Percentiles rank a stretch among this genome's conserved stretches.
These are phyloP conservation scores for Peronospora farinosa DNA, from an alignment of 352 stramenopile genomes.

Conservation along the genomic window DNA sequence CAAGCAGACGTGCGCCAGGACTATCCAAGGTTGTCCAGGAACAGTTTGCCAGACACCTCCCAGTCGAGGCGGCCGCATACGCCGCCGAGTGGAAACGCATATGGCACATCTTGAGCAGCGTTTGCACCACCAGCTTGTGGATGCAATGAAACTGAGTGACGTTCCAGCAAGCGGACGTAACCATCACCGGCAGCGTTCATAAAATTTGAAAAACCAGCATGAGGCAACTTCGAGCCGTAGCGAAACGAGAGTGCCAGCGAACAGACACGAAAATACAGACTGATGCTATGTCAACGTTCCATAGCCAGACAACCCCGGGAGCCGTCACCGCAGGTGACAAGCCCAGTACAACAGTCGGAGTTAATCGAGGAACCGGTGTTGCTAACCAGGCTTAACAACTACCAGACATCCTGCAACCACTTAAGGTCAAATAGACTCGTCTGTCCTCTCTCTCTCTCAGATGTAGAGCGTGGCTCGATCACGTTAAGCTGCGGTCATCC, in stretches of 20 bases:
- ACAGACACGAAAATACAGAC: not conserved
- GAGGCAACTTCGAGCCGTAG: not conserved
- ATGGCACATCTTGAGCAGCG: not conserved
- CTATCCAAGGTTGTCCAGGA: not conserved
- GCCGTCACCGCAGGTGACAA: not conserved
- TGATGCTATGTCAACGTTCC: not conserved
- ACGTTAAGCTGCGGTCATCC: no score
- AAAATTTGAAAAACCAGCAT: not conserved
- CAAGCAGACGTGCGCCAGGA: not conserved
- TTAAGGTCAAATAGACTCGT: not conserved
- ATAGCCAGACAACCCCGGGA: not conserved
- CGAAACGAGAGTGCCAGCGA: not conserved
- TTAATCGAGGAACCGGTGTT: not conserved
- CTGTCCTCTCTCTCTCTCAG: not conserved
- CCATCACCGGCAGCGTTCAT: not conserved
- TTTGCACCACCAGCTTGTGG: not conserved
- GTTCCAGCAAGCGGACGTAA: not conserved
- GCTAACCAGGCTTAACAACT: constrained; percentile 4
- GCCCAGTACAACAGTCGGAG: not conserved
- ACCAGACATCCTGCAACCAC: constrained; percentile 1
- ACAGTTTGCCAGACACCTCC: not conserved
- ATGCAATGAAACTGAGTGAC: not conserved
- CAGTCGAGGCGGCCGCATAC: not conserved
- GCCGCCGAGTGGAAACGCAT: not conserved
- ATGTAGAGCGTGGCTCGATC: no score